Evolutionary conservation across 2,329 filamentous ascomycete species (phyloP).

Genomic region (Fonsecaea nubica): DNA sequence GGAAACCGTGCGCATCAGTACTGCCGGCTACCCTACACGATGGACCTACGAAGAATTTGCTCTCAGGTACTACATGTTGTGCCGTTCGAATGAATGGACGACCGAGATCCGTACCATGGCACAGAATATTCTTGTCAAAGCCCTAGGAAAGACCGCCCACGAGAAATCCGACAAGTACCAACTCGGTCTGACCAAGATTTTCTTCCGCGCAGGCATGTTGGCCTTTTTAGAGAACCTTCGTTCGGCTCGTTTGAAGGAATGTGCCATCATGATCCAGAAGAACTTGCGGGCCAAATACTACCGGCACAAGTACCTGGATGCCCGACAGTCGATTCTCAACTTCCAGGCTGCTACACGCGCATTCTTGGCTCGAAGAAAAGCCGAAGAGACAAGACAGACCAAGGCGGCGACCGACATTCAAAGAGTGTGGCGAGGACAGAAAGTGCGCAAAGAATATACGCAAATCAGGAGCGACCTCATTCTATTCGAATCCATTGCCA

Average conservation of each 20-base stretch:
- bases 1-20: slow-evolving; percentile 96
- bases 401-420: slow-evolving; percentile 94
- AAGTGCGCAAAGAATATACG: slow-evolving; percentile 81
- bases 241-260: slow-evolving; percentile 87
- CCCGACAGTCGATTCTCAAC: slow-evolving; percentile 77
- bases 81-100: slow-evolving; percentile 87
- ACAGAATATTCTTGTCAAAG: slow-evolving; percentile 86
- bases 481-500: slow-evolving; percentile 85
- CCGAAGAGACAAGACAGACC: slow-evolving; percentile 79
- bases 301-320: slow-evolving; percentile 85
- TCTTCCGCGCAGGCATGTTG: slow-evolving; percentile 98
- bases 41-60: slow-evolving; percentile 99
- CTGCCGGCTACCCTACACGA: slow-evolving; percentile 92
- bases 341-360: slow-evolving; percentile 81
- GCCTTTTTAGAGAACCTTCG: slow-evolving; percentile 95
- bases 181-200: slow-evolving; percentile 96
- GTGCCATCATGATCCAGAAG: slow-evolving; percentile 98
- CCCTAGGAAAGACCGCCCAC: slow-evolving; percentile 76
- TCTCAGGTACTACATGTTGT: slow-evolving; percentile 96
- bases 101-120: slow-evolving; percentile 94
- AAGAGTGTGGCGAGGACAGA: slow-evolving; percentile 90
- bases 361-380: slow-evolving; percentile 75
- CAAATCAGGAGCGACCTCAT: slow-evolving; percentile 82
- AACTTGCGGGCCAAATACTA: slow-evolving; percentile 96
- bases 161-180: slow-evolving; percentile 92